Percentiles rank a stretch among this genome's conserved stretches.
These are phyloP conservation scores for Calycina herbarum DNA, from an alignment of 2,329 filamentous ascomycete species.

Conservation along the genomic window DNA sequence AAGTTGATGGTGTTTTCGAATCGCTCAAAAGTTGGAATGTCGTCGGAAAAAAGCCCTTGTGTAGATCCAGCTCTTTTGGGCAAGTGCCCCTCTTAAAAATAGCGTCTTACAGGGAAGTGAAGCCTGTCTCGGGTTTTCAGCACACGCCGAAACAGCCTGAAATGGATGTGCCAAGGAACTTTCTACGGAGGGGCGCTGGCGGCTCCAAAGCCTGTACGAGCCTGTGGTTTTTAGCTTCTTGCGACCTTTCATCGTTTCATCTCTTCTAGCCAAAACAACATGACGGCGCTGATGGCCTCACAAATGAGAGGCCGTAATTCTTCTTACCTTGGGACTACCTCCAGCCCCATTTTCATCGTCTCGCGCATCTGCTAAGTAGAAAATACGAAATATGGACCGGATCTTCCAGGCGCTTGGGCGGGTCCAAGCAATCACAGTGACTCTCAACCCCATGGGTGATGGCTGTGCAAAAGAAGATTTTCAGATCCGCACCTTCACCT, in stretches of 20 bases:
- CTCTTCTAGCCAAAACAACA: too few species aligned
- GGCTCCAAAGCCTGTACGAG: too few species aligned
- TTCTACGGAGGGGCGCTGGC: background rate
- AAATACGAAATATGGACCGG: background rate
- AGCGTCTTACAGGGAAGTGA: background rate
- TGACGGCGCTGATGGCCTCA: too few species aligned
- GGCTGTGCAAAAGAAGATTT: background rate
- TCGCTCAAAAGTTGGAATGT: background rate
- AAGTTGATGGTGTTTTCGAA: background rate
- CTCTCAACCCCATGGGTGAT: background rate
- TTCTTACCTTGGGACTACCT: too few species aligned
- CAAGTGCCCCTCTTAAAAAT: background rate
- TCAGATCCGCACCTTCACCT: background rate
- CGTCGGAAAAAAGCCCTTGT: background rate
- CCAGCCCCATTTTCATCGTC: background rate
- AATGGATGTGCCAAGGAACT: background rate
- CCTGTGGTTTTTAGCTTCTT: too few species aligned
- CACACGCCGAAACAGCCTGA: background rate
- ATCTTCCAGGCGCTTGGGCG: background rate
- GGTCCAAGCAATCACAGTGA: background rate
- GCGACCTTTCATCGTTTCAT: too few species aligned
- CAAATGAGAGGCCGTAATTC: too few species aligned
- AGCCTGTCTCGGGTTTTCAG: background rate
- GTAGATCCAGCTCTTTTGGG: background rate
- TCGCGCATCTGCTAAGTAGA: background rate